phyloP scores from a whole-genome alignment of 2,329 filamentous ascomycete genomes.

The Aspergillus sp. region DNA sequence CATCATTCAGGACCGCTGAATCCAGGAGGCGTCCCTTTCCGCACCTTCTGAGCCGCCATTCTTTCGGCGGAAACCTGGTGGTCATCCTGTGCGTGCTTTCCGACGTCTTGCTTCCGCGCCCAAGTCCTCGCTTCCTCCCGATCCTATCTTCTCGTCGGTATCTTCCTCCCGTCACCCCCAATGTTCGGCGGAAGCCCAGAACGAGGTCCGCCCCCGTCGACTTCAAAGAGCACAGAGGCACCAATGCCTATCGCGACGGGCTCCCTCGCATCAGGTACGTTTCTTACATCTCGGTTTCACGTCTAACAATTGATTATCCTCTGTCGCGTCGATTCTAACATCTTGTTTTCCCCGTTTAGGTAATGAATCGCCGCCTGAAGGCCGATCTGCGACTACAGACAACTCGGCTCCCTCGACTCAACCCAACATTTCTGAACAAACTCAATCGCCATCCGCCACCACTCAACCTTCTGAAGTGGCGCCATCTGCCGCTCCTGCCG shows the following conservation, averaged over 20 bases:
- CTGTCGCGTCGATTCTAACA: constrained; percentile 3
- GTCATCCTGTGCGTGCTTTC: constrained; percentile 16
- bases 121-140: constrained; percentile 4
- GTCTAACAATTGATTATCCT: neutral
- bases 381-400: constrained; percentile 22
- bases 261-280: constrained; percentile 30
- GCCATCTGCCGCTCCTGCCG: constrained; percentile 18
- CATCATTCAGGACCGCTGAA: constrained; percentile 12
- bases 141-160: constrained; percentile 14
- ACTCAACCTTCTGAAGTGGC: constrained; percentile 17
- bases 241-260: constrained; percentile 35
- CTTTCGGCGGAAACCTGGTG: constrained; percentile 26
- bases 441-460: constrained; percentile 16
- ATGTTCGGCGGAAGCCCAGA: constrained; percentile 36
- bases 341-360: constrained; percentile 21
- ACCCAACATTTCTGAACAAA: constrained; percentile 15
- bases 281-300: neutral
- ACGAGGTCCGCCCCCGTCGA: constrained; percentile 31
- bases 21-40: constrained; percentile 28
- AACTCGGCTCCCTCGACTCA: constrained; percentile 21
- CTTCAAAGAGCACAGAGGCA: constrained; percentile 30
- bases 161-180: constrained; percentile 27
- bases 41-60: constrained; percentile 13
- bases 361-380: constrained; percentile 26
- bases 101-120: constrained; percentile 9